Evolutionary conservation across 768 basidiomycete genomes (phyloP).

Genomic region (Sutorius australiensis): DNA sequence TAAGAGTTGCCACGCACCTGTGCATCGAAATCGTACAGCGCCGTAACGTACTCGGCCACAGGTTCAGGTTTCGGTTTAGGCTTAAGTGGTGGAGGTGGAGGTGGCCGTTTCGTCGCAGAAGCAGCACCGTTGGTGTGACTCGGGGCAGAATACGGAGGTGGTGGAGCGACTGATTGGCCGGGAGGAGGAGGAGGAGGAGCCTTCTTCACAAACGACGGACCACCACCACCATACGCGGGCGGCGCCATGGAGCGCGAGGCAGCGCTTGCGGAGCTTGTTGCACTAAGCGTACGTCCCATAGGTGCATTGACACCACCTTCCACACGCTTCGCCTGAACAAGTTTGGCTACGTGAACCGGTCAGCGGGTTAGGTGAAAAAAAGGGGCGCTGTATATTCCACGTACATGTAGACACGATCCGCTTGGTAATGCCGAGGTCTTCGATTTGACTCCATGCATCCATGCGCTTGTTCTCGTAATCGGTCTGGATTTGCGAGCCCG

Average conservation of each 20-base stretch:
- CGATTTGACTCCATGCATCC: conserved; percentile 76
- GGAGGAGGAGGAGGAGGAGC: conserved; percentile 37
- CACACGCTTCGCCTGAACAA: conserved; percentile 56
- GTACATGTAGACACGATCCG: conserved; percentile 81
- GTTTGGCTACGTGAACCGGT: conserved; percentile 46
- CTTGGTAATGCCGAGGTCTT: conserved; percentile 78
- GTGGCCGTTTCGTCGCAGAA: conserved; percentile 64
- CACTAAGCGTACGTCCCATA: conserved; percentile 28
- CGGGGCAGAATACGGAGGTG: conserved; percentile 34
- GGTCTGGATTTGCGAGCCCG: conserved; percentile 64
- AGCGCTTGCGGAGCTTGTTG: conserved; percentile 24
- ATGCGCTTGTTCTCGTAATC: conserved; percentile 82
- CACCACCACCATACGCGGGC: conserved; percentile 15
- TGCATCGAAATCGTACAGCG: conserved; percentile 91
- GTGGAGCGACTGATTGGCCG: conserved; percentile 38
- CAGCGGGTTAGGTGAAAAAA: neutral
- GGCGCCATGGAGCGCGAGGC: conserved; percentile 26
- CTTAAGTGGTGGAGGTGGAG: conserved; percentile 90
- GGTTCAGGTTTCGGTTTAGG: conserved; percentile 75
- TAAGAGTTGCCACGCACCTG: conserved; percentile 48
- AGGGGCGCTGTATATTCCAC: conserved; percentile 28
- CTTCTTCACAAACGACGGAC: conserved; percentile 39
- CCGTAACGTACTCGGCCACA: conserved; percentile 74
- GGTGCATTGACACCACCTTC: conserved; percentile 34
- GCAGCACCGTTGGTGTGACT: conserved; percentile 21